phyloP scores from a whole-genome alignment of 2,329 filamentous ascomycete genomes.

The Apiospora sp. region DNA sequence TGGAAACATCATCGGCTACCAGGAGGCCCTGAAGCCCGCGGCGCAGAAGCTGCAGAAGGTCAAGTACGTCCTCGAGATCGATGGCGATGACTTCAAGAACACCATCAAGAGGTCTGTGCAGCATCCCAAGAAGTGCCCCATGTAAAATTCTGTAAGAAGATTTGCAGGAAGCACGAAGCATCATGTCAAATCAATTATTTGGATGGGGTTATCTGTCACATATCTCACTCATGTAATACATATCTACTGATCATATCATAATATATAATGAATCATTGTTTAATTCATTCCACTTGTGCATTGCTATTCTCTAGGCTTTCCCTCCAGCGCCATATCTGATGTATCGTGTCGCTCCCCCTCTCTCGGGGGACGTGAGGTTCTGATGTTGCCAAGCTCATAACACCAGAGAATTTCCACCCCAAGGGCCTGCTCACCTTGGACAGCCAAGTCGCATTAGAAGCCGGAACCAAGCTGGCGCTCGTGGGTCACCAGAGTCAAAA shows the following conservation, averaged over 20 bases:
- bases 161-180: no score
- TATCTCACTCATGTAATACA: not conserved
- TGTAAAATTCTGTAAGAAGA: not conserved
- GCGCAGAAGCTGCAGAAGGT: constrained; percentile 32
- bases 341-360: no score
- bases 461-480: no score
- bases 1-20: constrained; percentile 33
- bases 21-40: constrained; percentile 28
- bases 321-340: not conserved
- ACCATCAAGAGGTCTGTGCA: constrained; percentile 41
- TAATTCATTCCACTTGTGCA: not conserved
- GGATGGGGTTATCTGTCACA: not conserved
- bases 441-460: no score
- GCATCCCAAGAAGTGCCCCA: constrained; percentile 53
- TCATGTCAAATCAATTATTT: not conserved
- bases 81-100: constrained; percentile 44
- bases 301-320: not conserved
- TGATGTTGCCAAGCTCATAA: no score
- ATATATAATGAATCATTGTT: not conserved
- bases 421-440: no score
- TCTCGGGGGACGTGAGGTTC: no score
- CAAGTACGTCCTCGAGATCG: constrained; percentile 31
- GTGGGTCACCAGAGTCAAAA: no score
- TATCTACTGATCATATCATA: not conserved
- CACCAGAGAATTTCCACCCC: no score